Evolutionary conservation across 768 basidiomycete species (phyloP).

Genomic region (Trametes maxima): DNA sequence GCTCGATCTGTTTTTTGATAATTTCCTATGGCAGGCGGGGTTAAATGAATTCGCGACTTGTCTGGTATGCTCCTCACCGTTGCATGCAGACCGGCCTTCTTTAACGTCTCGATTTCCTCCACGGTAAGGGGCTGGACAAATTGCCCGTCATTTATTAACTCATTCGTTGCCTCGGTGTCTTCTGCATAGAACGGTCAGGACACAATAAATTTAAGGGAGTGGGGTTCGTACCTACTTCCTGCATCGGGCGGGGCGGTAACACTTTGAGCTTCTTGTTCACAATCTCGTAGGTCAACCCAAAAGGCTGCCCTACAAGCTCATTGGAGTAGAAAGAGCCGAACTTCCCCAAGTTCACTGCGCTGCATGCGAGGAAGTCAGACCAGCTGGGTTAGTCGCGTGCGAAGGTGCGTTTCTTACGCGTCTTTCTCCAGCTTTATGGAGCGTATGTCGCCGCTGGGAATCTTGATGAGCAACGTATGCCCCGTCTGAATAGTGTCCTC

Average conservation of each 20-base stretch:
- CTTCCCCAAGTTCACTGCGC: constrained; percentile 77
- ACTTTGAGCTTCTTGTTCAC: constrained; percentile 66
- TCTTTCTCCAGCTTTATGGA: constrained; percentile 72
- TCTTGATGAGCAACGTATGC: constrained; percentile 74
- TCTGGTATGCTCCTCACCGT: constrained; percentile 42
- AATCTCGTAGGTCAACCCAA: constrained; percentile 90
- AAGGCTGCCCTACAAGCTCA: constrained; percentile 80
- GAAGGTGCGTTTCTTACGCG: constrained; percentile 50
- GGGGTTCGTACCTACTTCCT: constrained; percentile 73
- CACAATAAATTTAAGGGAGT: background rate
- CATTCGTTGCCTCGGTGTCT: constrained; percentile 97
- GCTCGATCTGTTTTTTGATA: constrained; percentile 90
- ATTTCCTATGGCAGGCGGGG: constrained; percentile 66
- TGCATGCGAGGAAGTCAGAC: constrained; percentile 34
- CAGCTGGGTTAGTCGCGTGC: constrained; percentile 3
- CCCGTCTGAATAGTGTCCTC: constrained; percentile 57
- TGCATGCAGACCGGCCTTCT: constrained; percentile 79
- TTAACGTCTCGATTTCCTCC: constrained; percentile 82
- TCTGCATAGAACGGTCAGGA: constrained; percentile 48
- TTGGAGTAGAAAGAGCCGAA: constrained; percentile 81
- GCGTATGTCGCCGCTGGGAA: constrained; percentile 81
- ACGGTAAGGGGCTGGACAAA: constrained; percentile 82
- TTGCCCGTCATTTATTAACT: constrained; percentile 87
- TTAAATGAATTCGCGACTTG: background rate
- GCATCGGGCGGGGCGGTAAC: constrained; percentile 61